These are phyloP conservation scores for Talaromyces piceae DNA, from an alignment of 2,329 filamentous ascomycete genomes.

Conservation along the genomic window DNA sequence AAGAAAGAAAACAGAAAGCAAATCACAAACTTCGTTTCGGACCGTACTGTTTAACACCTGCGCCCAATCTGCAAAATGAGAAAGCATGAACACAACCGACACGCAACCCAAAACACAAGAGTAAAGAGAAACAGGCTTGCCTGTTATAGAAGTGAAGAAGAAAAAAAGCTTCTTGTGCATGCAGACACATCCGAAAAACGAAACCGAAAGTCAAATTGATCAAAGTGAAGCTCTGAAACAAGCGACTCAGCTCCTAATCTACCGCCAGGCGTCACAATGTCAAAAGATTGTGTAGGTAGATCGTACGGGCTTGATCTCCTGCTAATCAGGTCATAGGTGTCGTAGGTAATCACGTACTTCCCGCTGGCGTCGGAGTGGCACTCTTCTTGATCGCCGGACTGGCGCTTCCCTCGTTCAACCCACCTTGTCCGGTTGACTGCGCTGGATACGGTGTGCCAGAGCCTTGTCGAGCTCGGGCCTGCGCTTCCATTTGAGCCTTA, in stretches of 20 bases:
- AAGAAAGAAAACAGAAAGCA: neutral
- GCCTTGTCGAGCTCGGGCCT: conserved; percentile 21
- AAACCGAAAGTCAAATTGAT: no score
- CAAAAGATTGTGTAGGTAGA: no score
- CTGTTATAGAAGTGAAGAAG: no score
- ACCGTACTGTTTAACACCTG: neutral
- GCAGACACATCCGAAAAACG: no score
- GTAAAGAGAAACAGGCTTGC: no score
- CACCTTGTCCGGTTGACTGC: conserved; percentile 12
- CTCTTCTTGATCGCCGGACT: conserved; percentile 22
- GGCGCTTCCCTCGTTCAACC: conserved; percentile 22
- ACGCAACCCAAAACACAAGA: neutral
- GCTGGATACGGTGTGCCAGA: conserved; percentile 29
- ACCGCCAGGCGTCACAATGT: no score
- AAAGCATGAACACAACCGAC: no score
- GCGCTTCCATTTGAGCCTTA: conserved; percentile 3
- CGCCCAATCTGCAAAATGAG: neutral
- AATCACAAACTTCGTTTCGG: neutral
- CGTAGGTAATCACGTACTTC: conserved; percentile 2
- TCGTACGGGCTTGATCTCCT: no score
- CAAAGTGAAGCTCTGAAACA: no score
- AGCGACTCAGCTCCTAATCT: no score
- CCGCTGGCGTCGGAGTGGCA: conserved; percentile 11
- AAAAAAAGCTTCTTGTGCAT: no score
- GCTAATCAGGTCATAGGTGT: neutral